Evolutionary conservation across 2,329 filamentous ascomycete species (phyloP), one percentile per base, ranked within the genome.

Genomic region (Diaporthe helianthi): DNA sequence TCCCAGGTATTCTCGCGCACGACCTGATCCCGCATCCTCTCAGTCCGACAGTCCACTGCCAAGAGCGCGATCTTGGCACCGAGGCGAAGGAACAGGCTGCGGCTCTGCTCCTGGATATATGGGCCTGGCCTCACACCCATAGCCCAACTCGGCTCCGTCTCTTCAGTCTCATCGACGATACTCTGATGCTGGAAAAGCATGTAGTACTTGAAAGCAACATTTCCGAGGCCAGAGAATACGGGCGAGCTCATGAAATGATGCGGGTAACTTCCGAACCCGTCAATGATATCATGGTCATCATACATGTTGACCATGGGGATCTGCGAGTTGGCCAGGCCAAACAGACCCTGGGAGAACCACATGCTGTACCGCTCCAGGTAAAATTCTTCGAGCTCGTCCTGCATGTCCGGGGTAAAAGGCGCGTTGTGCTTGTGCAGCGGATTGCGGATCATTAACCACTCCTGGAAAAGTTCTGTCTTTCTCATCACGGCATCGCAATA

Each of bases 251-350:
- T 98, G 76, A 97, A 96, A 73, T 93, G 89, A 73, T 98, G 88
- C 4, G 94, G 90, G 78, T 98, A 99, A 0, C 94, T 97, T 8
- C 96, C 96, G 77, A 91, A 99, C 1, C 97, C 96, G 79, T 94
- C 92, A 72, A 94, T 94, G 74, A 94, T 92, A 74, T 96, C 93
- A 77, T 98, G 96, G 75, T 98, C 96, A 79, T 98, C 95, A 85
- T 92, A 98, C 79, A 99, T 94, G 78, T 99, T 99, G 75, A 99
- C 89, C 94, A 98, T 98, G 10, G 96, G 94, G 54, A 99, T 98
- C 78, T 98, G 95, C 2, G 92, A 92, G 74, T 91, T 94, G 6
- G 95, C 96, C 77, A 99, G 87, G n/a, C 92, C 89, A 76, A 98
- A 99, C 6, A 98, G 83, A 0, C 97, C 96, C 76, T 97, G 94